Conservation (phyloP, 768 basidiomycete species). For the Baorangia bicolor region DNA sequence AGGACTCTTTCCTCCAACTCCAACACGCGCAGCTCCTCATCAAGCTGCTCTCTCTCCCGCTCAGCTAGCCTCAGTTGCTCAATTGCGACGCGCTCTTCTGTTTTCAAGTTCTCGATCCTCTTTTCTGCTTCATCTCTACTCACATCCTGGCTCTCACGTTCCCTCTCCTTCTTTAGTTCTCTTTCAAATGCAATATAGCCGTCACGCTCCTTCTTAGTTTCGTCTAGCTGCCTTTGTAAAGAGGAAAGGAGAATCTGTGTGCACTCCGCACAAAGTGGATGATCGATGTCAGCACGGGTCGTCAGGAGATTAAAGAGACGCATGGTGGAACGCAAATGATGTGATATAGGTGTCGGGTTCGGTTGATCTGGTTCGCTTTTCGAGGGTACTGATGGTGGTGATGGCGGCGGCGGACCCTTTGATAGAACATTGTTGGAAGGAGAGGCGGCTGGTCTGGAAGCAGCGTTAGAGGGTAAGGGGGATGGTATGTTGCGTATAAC, state of each 20-base stretch:
- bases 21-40: conserved; percentile 65
- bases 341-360: conserved; percentile 72
- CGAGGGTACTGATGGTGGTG: conserved; percentile 29
- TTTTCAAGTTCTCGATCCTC: conserved; percentile 70
- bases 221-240: conserved; percentile 80
- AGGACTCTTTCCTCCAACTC: conserved; percentile 77
- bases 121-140: conserved; percentile 65
- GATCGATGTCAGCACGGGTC: conserved; percentile 77
- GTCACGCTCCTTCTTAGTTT: conserved; percentile 88
- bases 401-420: conserved; percentile 26
- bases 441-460: conserved; percentile 43
- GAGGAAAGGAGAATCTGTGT: conserved; percentile 75
- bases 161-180: conserved; percentile 78
- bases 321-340: conserved; percentile 72
- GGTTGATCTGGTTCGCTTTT: conserved; percentile 51
- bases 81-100: conserved; percentile 65
- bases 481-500: conserved; percentile 69
- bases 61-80: conserved; percentile 77
- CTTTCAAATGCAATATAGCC: conserved; percentile 93
- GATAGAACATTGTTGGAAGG: conserved; percentile 33
- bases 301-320: conserved; percentile 77
- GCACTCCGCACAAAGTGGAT: conserved; percentile 95
- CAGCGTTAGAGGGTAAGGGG: conserved; percentile 41
- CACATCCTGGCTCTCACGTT: conserved; percentile 61
- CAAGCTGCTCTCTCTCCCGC: conserved; percentile 71